Base-by-base conservation (phyloP, 1,139 yeast genomes). In the Candida smagusa region DNA sequence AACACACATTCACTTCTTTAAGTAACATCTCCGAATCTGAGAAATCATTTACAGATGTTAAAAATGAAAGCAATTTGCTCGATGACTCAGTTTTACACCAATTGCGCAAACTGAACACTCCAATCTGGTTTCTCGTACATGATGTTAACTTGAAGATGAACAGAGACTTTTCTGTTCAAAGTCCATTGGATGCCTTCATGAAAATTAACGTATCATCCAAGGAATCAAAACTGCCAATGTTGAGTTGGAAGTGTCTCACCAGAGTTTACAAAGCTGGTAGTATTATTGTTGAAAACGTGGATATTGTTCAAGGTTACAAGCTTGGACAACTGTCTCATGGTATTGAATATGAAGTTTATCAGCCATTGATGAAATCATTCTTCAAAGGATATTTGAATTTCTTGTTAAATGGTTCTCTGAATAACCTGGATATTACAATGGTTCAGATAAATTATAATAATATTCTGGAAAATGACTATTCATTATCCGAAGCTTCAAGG, bases 371-470 rank as follows among this genome's bases (percentile, higher is more conserved):
- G 48, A 64, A 59, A 43, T 55, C 53, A 22, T 71, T 70, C 44
- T 67, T 72, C 61, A 51, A 63, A 2, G 76, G 77, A 0, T 66
- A 60, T 44, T 48, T 71, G 26, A 56, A 67, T 12, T 67, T 55
- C 40, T 52, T 68, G 36, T 46, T 56, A 22, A 67, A 66, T 50
- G 75, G 74, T 2, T 46, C 59, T n/a, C 34, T 40, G 25, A 50
- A 56, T 19, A 58, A 53, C 23, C 45, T 53, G 29, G 52, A 54
- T 22, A 46, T 69, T 30, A 42, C 57, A 6, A 54, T 70, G 9
- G 51, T 56, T 23, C 77, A 71, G 44, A 45, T 58, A 2, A 48
- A 70, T 9, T 61, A 56, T 31, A 44, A 40, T 11, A 48, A 46
- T 28, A 12, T 35, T 7, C 21, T 28, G n/a, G 46, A 45, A 1